Percentiles rank a stretch among this genome's conserved stretches.
Evolutionary conservation across 306 rosid genomes (phyloP).

Genomic region (Crotalaria pallida): DNA sequence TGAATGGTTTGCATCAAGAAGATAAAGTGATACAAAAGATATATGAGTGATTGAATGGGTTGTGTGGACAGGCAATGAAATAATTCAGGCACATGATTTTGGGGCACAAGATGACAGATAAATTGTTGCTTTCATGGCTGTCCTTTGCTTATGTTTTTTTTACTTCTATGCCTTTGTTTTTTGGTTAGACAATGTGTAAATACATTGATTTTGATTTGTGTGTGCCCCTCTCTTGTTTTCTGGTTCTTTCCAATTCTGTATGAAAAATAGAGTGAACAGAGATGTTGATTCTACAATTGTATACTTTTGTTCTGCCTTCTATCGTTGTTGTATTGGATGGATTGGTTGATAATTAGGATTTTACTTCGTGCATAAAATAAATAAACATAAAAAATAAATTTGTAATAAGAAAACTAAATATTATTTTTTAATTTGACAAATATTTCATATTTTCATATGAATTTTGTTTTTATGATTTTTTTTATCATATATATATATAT

Average conservation of each 20-base stretch:
- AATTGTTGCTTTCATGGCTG: conserved; percentile 50
- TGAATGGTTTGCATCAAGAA: conserved; percentile 31
- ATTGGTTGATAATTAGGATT: not conserved
- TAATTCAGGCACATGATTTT: conserved; percentile 55
- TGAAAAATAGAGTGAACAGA: not conserved
- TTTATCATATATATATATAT: too few species aligned
- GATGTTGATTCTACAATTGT: conserved; percentile 5
- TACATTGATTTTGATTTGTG: conserved; percentile 16
- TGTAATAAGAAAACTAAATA: too few species aligned
- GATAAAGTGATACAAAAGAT: conserved; percentile 10
- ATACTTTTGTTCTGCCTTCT: not conserved
- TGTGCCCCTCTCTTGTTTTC: not conserved
- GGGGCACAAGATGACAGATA: conserved; percentile 49
- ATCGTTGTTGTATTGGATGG: conserved; percentile 8
- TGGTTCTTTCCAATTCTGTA: not conserved
- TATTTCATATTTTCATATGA: too few species aligned
- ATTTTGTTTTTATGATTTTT: too few species aligned
- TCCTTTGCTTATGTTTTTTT: conserved; percentile 32
- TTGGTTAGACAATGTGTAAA: conserved; percentile 34
- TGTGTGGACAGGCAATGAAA: conserved; percentile 37
- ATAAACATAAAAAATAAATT: too few species aligned
- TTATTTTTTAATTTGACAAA: too few species aligned
- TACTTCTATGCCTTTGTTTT: conserved; percentile 20
- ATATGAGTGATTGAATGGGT: conserved; percentile 7
- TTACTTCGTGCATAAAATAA: too few species aligned